Evolutionary conservation across 192 early-diverging fungal species (phyloP).

Genomic region (Coemansia sp.): DNA sequence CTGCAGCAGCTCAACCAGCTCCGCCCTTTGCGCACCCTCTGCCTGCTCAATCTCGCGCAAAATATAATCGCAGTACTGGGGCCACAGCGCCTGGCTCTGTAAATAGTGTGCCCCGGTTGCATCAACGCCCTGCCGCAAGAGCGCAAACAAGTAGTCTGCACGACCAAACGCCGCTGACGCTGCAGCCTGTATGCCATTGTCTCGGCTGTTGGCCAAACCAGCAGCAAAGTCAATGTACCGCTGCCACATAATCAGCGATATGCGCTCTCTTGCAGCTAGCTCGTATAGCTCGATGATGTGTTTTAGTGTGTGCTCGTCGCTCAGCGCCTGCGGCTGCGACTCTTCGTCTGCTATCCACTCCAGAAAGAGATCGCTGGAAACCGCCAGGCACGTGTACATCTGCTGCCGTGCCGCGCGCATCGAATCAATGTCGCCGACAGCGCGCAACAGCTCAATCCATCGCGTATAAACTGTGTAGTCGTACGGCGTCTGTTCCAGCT

Average conservation of each 20-base stretch:
- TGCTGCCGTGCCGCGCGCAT: slow-evolving; percentile 27
- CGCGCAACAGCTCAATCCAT: slow-evolving; percentile 37
- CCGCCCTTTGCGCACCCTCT: not conserved
- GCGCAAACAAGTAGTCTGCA: slow-evolving; percentile 2
- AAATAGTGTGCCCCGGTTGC: slow-evolving; percentile 21
- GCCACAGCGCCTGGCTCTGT: slow-evolving; percentile 27
- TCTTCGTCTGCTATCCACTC: slow-evolving; percentile 43
- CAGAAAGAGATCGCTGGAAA: slow-evolving; percentile 21
- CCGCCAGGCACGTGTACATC: slow-evolving; percentile 27
- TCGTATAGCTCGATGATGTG: slow-evolving; percentile 20
- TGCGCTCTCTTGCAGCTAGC: slow-evolving; percentile 10
- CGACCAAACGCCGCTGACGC: slow-evolving; percentile 19
- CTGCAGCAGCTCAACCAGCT: slow-evolving; percentile 23
- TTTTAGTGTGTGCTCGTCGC: slow-evolving; percentile 1
- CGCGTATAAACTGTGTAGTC: slow-evolving; percentile 32
- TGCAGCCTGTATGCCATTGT: slow-evolving; percentile 6
- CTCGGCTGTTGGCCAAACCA: slow-evolving; percentile 2
- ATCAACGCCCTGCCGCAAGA: slow-evolving; percentile 21
- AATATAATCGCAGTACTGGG: slow-evolving; percentile 22
- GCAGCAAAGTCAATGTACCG: slow-evolving; percentile 24
- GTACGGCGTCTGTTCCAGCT: slow-evolving; percentile 35
- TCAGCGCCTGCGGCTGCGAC: slow-evolving; percentile 6
- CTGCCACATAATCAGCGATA: slow-evolving; percentile 31
- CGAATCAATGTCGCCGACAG: slow-evolving; percentile 31
- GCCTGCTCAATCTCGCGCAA: slow-evolving; percentile 6